Evolutionary conservation across 257 asterid genomes (phyloP), one percentile per base, ranked within the genome.

Genomic region (Asclepias syriaca): DNA sequence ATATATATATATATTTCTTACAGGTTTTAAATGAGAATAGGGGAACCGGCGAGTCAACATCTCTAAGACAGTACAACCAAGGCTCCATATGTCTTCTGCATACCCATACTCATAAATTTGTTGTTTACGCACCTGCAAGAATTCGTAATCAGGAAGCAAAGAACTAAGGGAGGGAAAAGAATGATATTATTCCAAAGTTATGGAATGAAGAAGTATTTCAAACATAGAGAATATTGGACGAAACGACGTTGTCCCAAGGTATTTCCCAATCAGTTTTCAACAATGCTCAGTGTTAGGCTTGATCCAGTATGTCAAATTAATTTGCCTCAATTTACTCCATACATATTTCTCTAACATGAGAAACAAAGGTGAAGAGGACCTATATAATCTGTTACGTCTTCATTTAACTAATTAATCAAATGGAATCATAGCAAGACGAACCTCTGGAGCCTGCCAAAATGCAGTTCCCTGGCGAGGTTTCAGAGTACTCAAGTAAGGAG

Each of bases 361-460:
- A 51, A 51, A 51, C 21, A 51, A 51, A 5, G 8, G 19, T 51
- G 22, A 40, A n/a, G n/a, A 40, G 46, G 46, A 11, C 46, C 46
- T 6, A 40, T 40, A 40, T 54, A 19, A 54, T 21, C 59, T 16
- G 54, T 21, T 32, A 63, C 50, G 34, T 7, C 3, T 34, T 34
- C 66, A 32, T 14, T 22, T 34, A 16, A 37, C 11, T 67, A 39
- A 39, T 12, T 6, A 55, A 40, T 14, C 11, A 11, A 43, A 43
- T 43, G 48, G 58, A 27, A 16, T n/a, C 58, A 75, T 56, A 69
- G 49, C 50, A 82, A 49, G 58, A 24, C 86, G 66, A 80, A 95
- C 99, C 97, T 95, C 99, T 67, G 98, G 99, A 83, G 99, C 98
- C 99, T 92, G 92, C 99, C 98, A 95, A 78, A 87, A 87, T 69